A percentile compares a stretch with the other conserved stretches of the same genome.
Conservation (phyloP, 805 yeast species). For the Candida sanyiensis region DNA sequence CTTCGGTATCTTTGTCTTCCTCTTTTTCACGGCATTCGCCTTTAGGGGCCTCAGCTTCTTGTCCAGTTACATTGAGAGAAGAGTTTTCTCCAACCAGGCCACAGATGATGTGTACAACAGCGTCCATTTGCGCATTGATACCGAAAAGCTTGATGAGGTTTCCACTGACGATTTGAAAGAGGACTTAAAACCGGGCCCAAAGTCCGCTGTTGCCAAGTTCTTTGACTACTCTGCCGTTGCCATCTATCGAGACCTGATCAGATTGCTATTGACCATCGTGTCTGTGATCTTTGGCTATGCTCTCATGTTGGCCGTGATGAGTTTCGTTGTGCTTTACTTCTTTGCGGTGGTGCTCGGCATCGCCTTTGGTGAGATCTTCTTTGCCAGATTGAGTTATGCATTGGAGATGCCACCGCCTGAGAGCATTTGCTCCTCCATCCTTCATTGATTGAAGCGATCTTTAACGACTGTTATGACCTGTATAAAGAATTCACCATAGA, state of each 20-base stretch:
- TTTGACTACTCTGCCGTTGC: conserved; percentile 32
- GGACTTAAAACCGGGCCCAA: conserved; percentile 3
- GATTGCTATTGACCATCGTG: conserved; percentile 50
- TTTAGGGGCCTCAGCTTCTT: conserved; percentile 55
- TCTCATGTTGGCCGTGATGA: conserved; percentile 76
- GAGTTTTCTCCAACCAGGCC: conserved; percentile 35
- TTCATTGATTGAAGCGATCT: conserved; percentile 4
- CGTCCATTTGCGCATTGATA: neutral
- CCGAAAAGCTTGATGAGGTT: neutral
- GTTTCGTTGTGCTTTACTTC: conserved; percentile 58
- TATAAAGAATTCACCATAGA: too few relatives aligned
- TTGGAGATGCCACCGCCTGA: conserved; percentile 5
- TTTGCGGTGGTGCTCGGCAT: conserved; percentile 70
- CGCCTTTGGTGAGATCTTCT: conserved; percentile 63
- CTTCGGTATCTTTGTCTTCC: conserved; percentile 63
- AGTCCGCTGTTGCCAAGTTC: conserved; percentile 28
- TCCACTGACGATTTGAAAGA: neutral
- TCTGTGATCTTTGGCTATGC: conserved; percentile 66
- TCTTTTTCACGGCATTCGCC: conserved; percentile 53
- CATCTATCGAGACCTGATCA: conserved; percentile 45
- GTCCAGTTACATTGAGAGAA: conserved; percentile 60
- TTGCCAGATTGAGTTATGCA: conserved; percentile 46
- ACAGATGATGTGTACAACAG: conserved; percentile 1
- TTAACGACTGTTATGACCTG: neutral
- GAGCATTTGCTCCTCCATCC: conserved; percentile 4